Conservation (phyloP, 108 stramenopile species). For the Cyclotella sp. region DNA sequence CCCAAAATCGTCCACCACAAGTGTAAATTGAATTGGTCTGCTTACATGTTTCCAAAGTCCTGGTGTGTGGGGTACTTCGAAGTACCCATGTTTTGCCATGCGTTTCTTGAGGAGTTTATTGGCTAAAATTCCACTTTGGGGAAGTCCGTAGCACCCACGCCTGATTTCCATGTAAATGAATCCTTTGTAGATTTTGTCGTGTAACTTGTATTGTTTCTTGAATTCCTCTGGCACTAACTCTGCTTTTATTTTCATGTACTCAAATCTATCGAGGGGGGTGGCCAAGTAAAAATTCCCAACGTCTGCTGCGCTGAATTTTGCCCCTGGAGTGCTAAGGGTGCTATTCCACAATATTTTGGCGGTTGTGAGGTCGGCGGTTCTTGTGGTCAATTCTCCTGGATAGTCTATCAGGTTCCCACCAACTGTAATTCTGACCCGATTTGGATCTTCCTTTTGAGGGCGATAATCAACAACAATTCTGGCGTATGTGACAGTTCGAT, state of each 20-base stretch:
- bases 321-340: slow-evolving; percentile 36
- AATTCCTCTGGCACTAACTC: slow-evolving; percentile 33
- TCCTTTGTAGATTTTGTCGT: slow-evolving; percentile 13
- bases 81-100: too few relatives aligned
- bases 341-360: slow-evolving; percentile 19
- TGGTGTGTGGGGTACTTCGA: too few relatives aligned
- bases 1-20: too few relatives aligned
- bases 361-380: not conserved
- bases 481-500: slow-evolving; percentile 5
- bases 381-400: slow-evolving; percentile 23
- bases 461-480: slow-evolving; percentile 3
- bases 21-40: too few relatives aligned
- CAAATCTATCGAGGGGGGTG: slow-evolving; percentile 40
- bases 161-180: slow-evolving; percentile 36
- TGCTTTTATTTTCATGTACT: slow-evolving; percentile 18
- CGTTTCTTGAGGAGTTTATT: too few relatives aligned
- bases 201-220: slow-evolving; percentile 39
- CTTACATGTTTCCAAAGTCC: too few relatives aligned
- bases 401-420: slow-evolving; percentile 28
- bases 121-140: too few relatives aligned
- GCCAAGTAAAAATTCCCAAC: slow-evolving; percentile 44
- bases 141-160: slow-evolving; percentile 23
- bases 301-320: not conserved
- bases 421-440: not conserved
- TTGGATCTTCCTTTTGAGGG: slow-evolving; percentile 6